Base-by-base conservation (phyloP, 1,284 basidiomycete species). In the Tilletia setariae region DNA sequence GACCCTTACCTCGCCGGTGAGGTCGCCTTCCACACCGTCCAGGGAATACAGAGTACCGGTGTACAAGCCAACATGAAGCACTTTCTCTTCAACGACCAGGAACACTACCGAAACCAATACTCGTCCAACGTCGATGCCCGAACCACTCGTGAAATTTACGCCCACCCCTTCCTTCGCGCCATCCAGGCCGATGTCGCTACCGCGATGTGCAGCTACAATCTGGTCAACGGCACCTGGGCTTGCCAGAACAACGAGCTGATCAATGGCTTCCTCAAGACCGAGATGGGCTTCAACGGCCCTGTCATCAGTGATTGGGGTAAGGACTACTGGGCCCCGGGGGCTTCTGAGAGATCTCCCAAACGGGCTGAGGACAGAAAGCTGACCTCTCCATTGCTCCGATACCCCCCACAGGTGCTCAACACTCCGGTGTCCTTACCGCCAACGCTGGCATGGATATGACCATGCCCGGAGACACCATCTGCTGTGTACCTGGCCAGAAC, bases 201-300 rank as follows among this genome's bases (percentile, higher is more conserved):
- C 83, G 59, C 77, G 28, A 86, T 86, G 85, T 85, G 84, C 74
- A 80, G 70, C 1, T 83, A 83, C 77, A 82, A 82, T 68, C 90
- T 66, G 81, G 84, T 93, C 77, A 91, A 91, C 77, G 88, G 87
- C 19, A 87, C 86, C 0, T 90, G 84, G 75, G 86, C 89, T 0
- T 90, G 89, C 74, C 88, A 90, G 75, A 90, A 91, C 77, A 85
- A 86, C 69, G 85, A 88, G 77, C 85, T 86, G 4, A 82, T 90
- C 70, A 91, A 91, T 79, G 87, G 87, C n/a, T 84, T 90, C 25
- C 83, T 91, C 65, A 91, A 91, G 83, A 86, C 85, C 21, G 90
- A 92, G 81, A 86, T 88, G 67, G 90, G 89, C 2, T 93, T 92
- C 86, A 89, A 89, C 81, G 91, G 91, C 28, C 90, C 86, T 74